A percentile compares a stretch with the other conserved stretches of the same genome.
These are phyloP conservation scores for Trypanosoma lewisi DNA, from an alignment of 208 protist genomes.

Conservation along the genomic window DNA sequence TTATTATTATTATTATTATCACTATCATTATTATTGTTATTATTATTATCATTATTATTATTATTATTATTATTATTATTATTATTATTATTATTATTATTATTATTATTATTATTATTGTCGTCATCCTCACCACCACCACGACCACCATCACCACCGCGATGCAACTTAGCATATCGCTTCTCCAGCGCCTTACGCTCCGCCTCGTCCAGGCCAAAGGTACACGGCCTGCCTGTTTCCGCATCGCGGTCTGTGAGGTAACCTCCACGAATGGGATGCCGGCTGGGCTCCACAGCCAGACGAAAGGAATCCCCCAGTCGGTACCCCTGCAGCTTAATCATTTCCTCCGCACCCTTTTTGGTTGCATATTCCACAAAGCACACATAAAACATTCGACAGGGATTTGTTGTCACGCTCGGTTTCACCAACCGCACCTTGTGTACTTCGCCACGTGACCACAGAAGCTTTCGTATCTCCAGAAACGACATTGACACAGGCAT, in stretches of 20 bases:
- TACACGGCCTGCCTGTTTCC: conserved; percentile 36
- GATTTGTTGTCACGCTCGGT: conserved; percentile 19
- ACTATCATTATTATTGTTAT: too few relatives aligned
- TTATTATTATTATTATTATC: too few relatives aligned
- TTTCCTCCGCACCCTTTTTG: conserved; percentile 10
- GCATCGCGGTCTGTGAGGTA: conserved; percentile 34
- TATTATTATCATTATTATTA: too few relatives aligned
- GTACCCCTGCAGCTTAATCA: conserved; percentile 20
- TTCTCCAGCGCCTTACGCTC: conserved; percentile 18
- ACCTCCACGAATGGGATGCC: conserved; percentile 35
- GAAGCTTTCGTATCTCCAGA: conserved; percentile 27
- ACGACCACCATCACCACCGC: neutral
- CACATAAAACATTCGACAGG: conserved; percentile 30
- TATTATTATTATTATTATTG: too few relatives aligned
- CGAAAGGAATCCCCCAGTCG: conserved; percentile 15
- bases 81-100: too few relatives aligned
- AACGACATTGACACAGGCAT: conserved; percentile 27
- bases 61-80: too few relatives aligned
- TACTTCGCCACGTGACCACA: conserved; percentile 33
- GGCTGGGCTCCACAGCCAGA: conserved; percentile 25
- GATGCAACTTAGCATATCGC: neutral
- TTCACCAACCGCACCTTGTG: conserved; percentile 38
- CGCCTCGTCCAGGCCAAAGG: conserved; percentile 29
- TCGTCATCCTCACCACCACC: too few relatives aligned
- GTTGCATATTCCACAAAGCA: conserved; percentile 49